Base-by-base conservation (phyloP, 306 rosid genomes). In the Potentilla sterilis region DNA sequence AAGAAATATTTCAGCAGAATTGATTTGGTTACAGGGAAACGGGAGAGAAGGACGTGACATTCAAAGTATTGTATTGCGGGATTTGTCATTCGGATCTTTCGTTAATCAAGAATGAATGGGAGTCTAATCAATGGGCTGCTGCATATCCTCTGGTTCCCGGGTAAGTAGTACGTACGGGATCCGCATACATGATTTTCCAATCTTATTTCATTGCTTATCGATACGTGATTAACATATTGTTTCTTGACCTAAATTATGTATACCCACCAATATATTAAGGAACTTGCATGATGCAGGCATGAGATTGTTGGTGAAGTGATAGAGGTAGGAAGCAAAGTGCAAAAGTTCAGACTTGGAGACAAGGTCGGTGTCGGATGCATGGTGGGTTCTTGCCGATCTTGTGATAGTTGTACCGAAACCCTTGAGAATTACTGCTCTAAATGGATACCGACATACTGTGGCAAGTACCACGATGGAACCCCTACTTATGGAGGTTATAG, bases 31-130 rank as follows among this genome's bases (percentile, higher is more conserved):
- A 75, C 73, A 81, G 85, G 73, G 79, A 43, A 58, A 81, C 68
- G 5, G 82, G 79, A 3, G 85, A 73, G 46, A 73, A 77, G 4
- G 79, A 73, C 6, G 72, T 81, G 4, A 47, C 77, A 2, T 69
- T 74, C 47, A 74, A 74, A 55, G 65, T 78, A 16, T 28, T 69
- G 14, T 74, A 74, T 13, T 74, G 85, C 69, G 83, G 83, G 6
- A 70, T 82, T 16, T 78, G 82, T 11, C 82, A 82, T 62, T 74
- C 82, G 0, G 82, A 82, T 28, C 77, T 82, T 69, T 79, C 75
- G 49, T 0, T 11, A 4, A 3, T 46, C n/a, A 76, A 76, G 57
- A 49, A 67, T 41, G 66, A 76, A 18, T 75, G 83, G 80, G 64
- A 52, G 58, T 52, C 22, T 18, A 52, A 19, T 19, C 24, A 52